Conservation (phyloP, 441 rosid species). For the Daphne laureola region DNA sequence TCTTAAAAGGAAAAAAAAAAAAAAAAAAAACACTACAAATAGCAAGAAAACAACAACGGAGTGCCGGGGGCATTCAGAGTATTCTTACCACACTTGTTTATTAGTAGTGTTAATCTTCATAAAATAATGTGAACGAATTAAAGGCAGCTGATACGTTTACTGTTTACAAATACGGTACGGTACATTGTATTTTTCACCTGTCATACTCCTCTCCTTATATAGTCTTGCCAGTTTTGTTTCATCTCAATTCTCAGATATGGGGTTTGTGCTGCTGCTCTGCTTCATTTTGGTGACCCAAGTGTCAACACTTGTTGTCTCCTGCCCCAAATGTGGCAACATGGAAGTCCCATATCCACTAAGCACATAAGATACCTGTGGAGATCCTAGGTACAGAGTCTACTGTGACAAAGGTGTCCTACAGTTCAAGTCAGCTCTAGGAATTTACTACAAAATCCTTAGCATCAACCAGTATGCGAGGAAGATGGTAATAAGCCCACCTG, state of each 20-base stretch:
- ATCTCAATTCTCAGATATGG: constrained; percentile 12
- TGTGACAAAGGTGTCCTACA: constrained; percentile 35
- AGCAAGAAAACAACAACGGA: too few species aligned
- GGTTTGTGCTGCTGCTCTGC: constrained; percentile 15
- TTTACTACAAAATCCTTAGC: constrained; percentile 36
- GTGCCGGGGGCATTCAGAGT: too few species aligned
- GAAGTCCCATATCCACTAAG: constrained; percentile 57
- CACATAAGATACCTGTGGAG: constrained; percentile 41
- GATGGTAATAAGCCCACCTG: constrained; percentile 42
- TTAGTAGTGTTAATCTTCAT: too few species aligned
- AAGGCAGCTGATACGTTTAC: too few species aligned
- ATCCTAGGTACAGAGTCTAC: constrained; percentile 35
- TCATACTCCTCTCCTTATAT: too few species aligned
- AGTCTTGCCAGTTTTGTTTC: too few species aligned
- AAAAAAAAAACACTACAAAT: too few species aligned
- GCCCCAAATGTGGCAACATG: constrained; percentile 45
- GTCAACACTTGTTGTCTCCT: constrained; percentile 20
- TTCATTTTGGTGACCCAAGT: constrained; percentile 21
- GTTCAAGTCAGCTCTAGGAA: constrained; percentile 30
- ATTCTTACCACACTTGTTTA: too few species aligned
- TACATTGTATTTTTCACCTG: too few species aligned
- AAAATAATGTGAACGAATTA: too few species aligned
- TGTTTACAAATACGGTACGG: too few species aligned
- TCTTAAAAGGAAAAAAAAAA: too few species aligned
- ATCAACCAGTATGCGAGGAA: constrained; percentile 28